Conservation (phyloP, 2,329 filamentous ascomycete species). For the Blastomyces parvus region DNA sequence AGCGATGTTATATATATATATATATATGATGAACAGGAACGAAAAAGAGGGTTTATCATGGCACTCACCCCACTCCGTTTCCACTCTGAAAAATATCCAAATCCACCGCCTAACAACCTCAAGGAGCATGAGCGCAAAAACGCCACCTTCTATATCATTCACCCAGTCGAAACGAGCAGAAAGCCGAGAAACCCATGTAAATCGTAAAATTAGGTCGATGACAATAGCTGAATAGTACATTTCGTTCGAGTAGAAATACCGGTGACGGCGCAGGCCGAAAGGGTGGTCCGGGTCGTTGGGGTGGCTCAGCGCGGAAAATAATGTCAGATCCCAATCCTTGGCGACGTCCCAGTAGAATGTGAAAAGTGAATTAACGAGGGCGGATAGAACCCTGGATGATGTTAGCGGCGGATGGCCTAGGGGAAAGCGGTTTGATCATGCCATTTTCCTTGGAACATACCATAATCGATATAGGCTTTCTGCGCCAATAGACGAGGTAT, state of each 20-base stretch:
- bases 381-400: constrained; percentile 55
- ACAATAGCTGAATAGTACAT: constrained; percentile 76
- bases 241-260: constrained; percentile 60
- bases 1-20: background rate
- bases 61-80: constrained; percentile 75
- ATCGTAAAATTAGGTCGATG: constrained; percentile 71
- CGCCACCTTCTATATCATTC: constrained; percentile 75
- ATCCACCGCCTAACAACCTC: constrained; percentile 87
- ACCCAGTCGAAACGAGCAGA: constrained; percentile 73
- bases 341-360: constrained; percentile 98
- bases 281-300: constrained; percentile 57
- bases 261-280: constrained; percentile 65
- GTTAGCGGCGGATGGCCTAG: background rate
- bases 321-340: constrained; percentile 90
- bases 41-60: background rate
- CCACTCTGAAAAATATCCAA: constrained; percentile 93
- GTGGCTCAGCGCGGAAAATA: constrained; percentile 55
- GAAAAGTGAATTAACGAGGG: constrained; percentile 76
- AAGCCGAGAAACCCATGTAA: constrained; percentile 85
- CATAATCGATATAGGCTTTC: constrained; percentile 47
- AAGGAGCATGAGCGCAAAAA: constrained; percentile 77
- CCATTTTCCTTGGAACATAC: constrained; percentile 28
- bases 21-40: constrained; percentile 4
- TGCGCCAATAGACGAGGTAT: constrained; percentile 45
- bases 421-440: background rate